phyloP scores from a whole-genome alignment of 2,329 filamentous ascomycete genomes.

The Trichoderma semiorbis region DNA sequence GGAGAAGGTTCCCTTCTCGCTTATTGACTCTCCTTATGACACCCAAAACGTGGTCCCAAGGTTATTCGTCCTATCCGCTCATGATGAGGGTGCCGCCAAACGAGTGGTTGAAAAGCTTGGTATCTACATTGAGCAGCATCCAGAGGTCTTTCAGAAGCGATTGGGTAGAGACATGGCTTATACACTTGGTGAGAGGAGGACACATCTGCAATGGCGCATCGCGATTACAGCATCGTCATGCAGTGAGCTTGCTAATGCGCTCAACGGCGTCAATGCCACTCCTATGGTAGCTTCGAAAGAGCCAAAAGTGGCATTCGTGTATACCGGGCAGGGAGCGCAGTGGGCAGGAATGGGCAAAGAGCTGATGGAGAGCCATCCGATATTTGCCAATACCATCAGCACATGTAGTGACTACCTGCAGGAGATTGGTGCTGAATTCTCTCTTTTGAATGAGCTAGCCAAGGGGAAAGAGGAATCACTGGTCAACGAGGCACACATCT shows the following conservation, averaged over 20 bases:
- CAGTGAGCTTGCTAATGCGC: constrained; percentile 42
- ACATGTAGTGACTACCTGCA: constrained; percentile 33
- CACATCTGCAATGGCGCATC: constrained; percentile 42
- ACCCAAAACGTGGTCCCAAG: constrained; percentile 27
- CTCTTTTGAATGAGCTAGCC: constrained; percentile 36
- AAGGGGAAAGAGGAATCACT: constrained; percentile 33
- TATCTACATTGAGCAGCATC: constrained; percentile 40
- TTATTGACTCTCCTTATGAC: constrained; percentile 15
- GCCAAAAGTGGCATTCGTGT: constrained; percentile 32
- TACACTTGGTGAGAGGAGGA: constrained; percentile 44
- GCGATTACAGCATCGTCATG: constrained; percentile 43
- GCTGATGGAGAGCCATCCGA: constrained; percentile 33
- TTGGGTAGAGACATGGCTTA: constrained; percentile 47
- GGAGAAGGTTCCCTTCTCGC: constrained; percentile 22
- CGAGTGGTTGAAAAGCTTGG: constrained; percentile 31
- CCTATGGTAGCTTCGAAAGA: constrained; percentile 21
- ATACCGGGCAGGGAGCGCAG: constrained; percentile 41
- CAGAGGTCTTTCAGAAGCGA: constrained; percentile 40
- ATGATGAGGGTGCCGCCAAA: constrained; percentile 36
- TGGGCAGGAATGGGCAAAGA: constrained; percentile 39
- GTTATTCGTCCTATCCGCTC: constrained; percentile 43
- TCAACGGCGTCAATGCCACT: constrained; percentile 33
- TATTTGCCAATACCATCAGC: constrained; percentile 34
- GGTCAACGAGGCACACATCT: constrained; percentile 39
- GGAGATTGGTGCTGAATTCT: constrained; percentile 35